Base-by-base conservation (phyloP, 2,329 filamentous ascomycete species). In the Aspergillus neotritici region DNA sequence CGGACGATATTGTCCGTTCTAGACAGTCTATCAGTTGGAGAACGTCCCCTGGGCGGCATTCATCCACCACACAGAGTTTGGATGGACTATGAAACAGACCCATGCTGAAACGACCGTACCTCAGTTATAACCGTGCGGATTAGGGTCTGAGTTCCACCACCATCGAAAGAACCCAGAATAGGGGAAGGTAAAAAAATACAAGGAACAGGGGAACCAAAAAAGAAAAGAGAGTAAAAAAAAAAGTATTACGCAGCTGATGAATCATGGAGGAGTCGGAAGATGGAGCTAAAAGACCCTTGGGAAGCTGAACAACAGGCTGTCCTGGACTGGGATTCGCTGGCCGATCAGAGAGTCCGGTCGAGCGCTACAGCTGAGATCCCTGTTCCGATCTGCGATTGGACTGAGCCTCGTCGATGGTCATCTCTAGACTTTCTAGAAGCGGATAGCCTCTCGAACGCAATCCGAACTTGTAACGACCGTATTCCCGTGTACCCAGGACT, bases 331-430 rank as follows among this genome's bases (percentile, higher is more conserved):
- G 52, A 66, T 66, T 66, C 60, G 63, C 51, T 47, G 52, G 45
- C 34, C 36, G 35, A 13, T 43, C 42, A 53, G 47, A 56, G 52
- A 54, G 56, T 47, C 60, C 56, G 54, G 53, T 56, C 50, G 43
- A 48, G 50, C 51, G 43, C 52, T 50, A 37, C 40, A 53, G 62
- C 56, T 60, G 57, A 64, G 51, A 66, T 60, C 56, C 63, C 60
- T 60, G 63, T 48, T 66, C 47, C 48, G 62, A 64, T 60, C 62
- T 52, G 48, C 59, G 41, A 68, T 68, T 68, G 65, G 65, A 60
- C 61, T 56, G 56, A 55, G 50, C 53, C 57, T 55, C 46, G 55
- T 53, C 50, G 57, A 56, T 55, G 47, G 54, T 55, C 52, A 53
- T 62, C 49, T 57, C 53, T 49, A 61, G 56, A 61, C 53, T 62